Evolutionary conservation across 306 rosid species (phyloP).

Genomic region (Fragaria ananassa): DNA sequence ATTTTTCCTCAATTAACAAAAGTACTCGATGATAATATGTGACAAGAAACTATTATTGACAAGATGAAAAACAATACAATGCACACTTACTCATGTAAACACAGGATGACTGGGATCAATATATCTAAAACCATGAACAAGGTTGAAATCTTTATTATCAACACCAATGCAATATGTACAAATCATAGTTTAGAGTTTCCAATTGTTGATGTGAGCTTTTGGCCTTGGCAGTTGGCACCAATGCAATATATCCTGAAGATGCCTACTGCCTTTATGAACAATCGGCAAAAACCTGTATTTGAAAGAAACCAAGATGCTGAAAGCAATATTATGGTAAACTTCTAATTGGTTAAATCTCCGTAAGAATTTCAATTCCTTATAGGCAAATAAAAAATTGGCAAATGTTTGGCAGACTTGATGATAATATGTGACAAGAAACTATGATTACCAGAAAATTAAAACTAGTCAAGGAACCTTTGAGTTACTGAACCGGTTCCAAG

Average conservation of each 20-base stretch:
- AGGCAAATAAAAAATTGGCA: neutral
- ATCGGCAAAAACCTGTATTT: constrained; percentile 23
- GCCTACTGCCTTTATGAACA: constrained; percentile 12
- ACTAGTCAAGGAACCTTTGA: neutral
- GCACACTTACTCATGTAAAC: neutral
- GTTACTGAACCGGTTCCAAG: neutral
- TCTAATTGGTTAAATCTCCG: neutral
- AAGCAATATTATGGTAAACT: neutral
- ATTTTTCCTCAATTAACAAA: neutral
- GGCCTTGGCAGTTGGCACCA: neutral
- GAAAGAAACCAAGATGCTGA: constrained; percentile 10
- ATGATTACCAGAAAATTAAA: neutral
- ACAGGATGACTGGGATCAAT: neutral
- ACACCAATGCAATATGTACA: constrained; percentile 20
- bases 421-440: neutral
- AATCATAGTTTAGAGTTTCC: constrained; percentile 16
- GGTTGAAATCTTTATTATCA: constrained; percentile 2
- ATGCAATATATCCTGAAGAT: constrained; percentile 8
- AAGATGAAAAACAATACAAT: neutral
- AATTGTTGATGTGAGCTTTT: constrained; percentile 15
- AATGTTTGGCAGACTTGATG: neutral
- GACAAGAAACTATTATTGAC: too few relatives aligned
- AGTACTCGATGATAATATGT: too few relatives aligned
- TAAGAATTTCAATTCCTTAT: neutral
- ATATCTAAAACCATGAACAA: constrained; percentile 1